A percentile compares a stretch with the other conserved stretches of the same genome.
These are phyloP conservation scores for Blastobotrys illinoisensis DNA, from an alignment of 1,139 yeast genomes.

Conservation along the genomic window DNA sequence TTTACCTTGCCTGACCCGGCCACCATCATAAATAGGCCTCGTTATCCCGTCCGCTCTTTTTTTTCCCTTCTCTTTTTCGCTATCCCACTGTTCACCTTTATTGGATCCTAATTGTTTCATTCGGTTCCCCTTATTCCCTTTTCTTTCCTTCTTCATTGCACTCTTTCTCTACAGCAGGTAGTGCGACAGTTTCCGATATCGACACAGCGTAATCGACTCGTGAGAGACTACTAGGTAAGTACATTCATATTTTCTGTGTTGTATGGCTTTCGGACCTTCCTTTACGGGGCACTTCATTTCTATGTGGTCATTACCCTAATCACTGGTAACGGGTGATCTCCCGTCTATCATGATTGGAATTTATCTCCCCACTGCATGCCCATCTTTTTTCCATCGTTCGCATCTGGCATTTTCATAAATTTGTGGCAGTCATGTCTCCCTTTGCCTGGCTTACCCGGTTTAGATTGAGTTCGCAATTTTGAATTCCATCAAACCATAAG, in stretches of 20 bases:
- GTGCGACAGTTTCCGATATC: background rate
- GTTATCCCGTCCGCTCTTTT: background rate
- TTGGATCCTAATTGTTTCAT: background rate
- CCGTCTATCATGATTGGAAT: background rate
- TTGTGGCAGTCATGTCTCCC: too few relatives aligned
- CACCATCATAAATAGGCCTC: background rate
- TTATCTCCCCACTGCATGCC: background rate
- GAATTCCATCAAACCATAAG: background rate
- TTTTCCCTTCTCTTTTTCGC: background rate
- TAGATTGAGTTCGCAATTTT: background rate
- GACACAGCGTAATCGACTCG: too few relatives aligned
- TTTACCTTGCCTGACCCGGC: background rate
- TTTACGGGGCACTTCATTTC: background rate
- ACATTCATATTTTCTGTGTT: background rate
- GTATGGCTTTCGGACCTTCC: background rate
- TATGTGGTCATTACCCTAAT: background rate
- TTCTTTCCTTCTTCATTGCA: background rate
- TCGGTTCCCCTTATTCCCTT: background rate
- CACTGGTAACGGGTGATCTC: background rate
- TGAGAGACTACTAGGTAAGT: background rate
- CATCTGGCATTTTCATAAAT: background rate
- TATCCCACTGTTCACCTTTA: background rate
- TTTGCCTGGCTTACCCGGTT: too few relatives aligned
- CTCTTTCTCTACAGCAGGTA: background rate
- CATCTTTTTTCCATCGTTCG: background rate